phyloP scores from a whole-genome alignment of 441 rosid genomes.

The Populus hybrid region DNA sequence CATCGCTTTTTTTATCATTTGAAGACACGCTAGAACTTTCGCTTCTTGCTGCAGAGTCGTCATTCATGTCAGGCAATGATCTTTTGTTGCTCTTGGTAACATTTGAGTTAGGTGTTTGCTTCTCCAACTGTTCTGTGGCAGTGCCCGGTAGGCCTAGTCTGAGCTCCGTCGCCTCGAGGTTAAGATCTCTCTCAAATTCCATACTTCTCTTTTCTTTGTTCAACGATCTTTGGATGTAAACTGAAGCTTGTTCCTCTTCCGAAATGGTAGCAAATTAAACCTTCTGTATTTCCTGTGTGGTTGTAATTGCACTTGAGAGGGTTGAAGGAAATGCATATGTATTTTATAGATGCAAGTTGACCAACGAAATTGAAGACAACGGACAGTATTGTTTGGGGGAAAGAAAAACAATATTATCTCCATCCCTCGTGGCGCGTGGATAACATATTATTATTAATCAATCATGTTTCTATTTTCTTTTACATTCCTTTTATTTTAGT shows the following conservation, averaged over 20 bases:
- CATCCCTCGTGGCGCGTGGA: conserved; percentile 10
- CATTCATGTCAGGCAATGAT: conserved; percentile 34
- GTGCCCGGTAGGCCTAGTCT: conserved; percentile 69
- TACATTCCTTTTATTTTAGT: neutral
- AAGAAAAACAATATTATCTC: neutral
- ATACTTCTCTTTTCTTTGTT: conserved; percentile 19
- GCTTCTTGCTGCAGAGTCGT: neutral
- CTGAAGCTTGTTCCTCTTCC: neutral
- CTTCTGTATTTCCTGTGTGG: conserved; percentile 2
- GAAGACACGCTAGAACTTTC: neutral
- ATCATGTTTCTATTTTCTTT: neutral
- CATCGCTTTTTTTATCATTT: neutral
- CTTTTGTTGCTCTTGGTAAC: conserved; percentile 35
- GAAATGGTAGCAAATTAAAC: neutral
- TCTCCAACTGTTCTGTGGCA: conserved; percentile 26
- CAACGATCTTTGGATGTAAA: neutral
- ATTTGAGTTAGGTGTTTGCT: conserved; percentile 11
- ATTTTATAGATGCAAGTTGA: conserved; percentile 21
- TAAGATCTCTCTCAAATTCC: conserved; percentile 38
- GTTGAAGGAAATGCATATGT: neutral
- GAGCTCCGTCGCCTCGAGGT: conserved; percentile 73
- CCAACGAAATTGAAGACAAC: neutral
- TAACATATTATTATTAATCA: neutral
- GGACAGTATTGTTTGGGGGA: neutral
- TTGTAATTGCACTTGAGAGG: neutral